Conservation (phyloP, 345 rosid genomes). For the Citrus mangshanensis region DNA sequence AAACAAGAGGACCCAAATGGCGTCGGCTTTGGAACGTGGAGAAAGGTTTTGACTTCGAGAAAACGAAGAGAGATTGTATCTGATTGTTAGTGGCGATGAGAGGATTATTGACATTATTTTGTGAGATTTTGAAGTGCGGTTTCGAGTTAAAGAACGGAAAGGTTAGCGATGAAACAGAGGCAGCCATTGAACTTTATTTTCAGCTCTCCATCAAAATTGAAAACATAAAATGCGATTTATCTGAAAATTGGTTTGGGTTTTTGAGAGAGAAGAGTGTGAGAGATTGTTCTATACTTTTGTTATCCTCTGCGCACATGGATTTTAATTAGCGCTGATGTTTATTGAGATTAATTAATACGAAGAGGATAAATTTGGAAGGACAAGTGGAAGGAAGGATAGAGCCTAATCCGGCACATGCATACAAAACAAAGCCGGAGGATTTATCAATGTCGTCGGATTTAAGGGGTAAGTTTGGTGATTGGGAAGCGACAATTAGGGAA, state of each 20-base stretch:
- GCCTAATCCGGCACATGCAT: neutral
- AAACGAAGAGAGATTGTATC: neutral
- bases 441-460: constrained; percentile 9
- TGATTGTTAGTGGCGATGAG: constrained; percentile 1
- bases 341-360: too few species aligned
- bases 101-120: constrained; percentile 13
- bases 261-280: neutral
- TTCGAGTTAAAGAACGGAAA: constrained; percentile 26
- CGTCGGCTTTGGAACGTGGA: constrained; percentile 11
- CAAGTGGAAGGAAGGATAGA: neutral
- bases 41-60: constrained; percentile 15
- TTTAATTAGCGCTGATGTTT: too few species aligned
- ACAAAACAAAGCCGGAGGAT: constrained; percentile 16
- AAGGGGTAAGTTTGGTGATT: neutral
- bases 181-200: constrained; percentile 37
- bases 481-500: neutral
- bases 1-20: constrained; percentile 5
- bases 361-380: neutral
- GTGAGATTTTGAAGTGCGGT: constrained; percentile 31
- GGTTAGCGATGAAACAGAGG: constrained; percentile 31
- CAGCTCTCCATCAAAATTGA: constrained; percentile 1
- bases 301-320: too few species aligned
- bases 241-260: neutral
- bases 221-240: too few species aligned
- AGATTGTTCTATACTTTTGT: neutral